A percentile compares a stretch with the other conserved stretches of the same genome.
Conservation (phyloP, 495 filamentous ascomycete species). For the Entonaema liquescens region DNA sequence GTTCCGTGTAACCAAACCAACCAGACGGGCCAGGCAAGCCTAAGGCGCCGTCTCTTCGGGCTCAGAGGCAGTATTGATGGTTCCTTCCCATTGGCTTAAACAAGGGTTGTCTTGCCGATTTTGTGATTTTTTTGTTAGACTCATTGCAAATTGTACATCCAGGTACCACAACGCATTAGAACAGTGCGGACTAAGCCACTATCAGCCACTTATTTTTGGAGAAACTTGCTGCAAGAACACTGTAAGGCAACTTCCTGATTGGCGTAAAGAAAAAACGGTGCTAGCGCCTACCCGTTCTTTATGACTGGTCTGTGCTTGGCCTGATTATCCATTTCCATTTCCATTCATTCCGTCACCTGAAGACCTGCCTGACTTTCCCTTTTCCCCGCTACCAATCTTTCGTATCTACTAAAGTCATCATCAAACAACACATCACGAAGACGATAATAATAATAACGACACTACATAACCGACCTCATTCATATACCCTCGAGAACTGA, state of each 20-base stretch:
- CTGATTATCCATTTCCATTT: conserved; percentile 12
- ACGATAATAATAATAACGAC: conserved; percentile 19
- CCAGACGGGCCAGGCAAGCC: conserved; percentile 10
- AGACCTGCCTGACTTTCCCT: conserved; percentile 38
- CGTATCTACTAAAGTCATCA: conserved; percentile 22
- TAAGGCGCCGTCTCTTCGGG: conserved; percentile 35
- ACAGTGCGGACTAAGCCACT: conserved; percentile 25
- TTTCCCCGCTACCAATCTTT: conserved; percentile 29
- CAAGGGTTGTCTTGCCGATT: conserved; percentile 4
- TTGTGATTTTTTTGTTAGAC: conserved; percentile 3
- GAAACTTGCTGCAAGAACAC: background rate
- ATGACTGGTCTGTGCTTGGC: conserved; percentile 29
- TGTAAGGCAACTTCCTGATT: conserved; percentile 11
- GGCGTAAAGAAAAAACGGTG: conserved; percentile 24
- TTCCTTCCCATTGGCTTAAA: conserved; percentile 13
- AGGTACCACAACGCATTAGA: background rate
- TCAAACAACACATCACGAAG: conserved; percentile 11
- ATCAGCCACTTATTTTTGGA: conserved; percentile 32
- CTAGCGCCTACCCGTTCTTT: conserved; percentile 29
- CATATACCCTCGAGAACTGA: conserved; percentile 10
- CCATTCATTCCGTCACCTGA: conserved; percentile 42
- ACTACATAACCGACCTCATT: conserved; percentile 15
- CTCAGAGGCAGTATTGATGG: conserved; percentile 8
- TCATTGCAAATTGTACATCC: background rate
- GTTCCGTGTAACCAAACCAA: conserved; percentile 9